phyloP scores from a whole-genome alignment of 768 basidiomycete genomes.

The Podaxis sp. region DNA sequence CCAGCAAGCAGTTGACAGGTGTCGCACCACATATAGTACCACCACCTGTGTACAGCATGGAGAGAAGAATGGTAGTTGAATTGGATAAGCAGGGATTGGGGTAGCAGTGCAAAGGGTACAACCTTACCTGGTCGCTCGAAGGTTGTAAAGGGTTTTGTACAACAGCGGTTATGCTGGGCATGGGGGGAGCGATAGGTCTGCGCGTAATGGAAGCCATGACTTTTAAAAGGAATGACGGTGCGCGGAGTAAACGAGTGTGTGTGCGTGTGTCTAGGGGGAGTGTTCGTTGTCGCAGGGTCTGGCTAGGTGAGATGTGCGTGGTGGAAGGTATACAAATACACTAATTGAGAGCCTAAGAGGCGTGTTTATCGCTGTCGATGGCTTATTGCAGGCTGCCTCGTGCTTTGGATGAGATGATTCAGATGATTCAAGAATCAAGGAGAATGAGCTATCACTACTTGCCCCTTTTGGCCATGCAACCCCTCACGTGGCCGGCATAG shows the following conservation, averaged over 20 bases:
- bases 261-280: neutral
- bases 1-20: constrained; percentile 10
- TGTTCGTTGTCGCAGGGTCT: constrained; percentile 7
- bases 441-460: neutral
- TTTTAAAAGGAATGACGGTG: constrained; percentile 10
- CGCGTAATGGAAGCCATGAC: constrained; percentile 28
- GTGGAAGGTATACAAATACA: neutral
- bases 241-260: constrained; percentile 10
- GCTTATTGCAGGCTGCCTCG: constrained; percentile 9
- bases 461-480: neutral
- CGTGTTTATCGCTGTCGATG: constrained; percentile 10
- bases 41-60: constrained; percentile 50
- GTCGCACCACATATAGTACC: constrained; percentile 72
- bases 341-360: neutral
- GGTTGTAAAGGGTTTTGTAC: constrained; percentile 51
- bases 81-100: constrained; percentile 19
- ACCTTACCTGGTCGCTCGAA: constrained; percentile 69
- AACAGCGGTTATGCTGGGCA: constrained; percentile 34
- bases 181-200: constrained; percentile 43
- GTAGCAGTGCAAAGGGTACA: constrained; percentile 15
- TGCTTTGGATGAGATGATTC: neutral
- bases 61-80: constrained; percentile 24
- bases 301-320: constrained; percentile 15
- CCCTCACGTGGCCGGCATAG: neutral
- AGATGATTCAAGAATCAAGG: neutral